phyloP scores from a whole-genome alignment of 768 basidiomycete species.

The Rhodotorula graminis region DNA sequence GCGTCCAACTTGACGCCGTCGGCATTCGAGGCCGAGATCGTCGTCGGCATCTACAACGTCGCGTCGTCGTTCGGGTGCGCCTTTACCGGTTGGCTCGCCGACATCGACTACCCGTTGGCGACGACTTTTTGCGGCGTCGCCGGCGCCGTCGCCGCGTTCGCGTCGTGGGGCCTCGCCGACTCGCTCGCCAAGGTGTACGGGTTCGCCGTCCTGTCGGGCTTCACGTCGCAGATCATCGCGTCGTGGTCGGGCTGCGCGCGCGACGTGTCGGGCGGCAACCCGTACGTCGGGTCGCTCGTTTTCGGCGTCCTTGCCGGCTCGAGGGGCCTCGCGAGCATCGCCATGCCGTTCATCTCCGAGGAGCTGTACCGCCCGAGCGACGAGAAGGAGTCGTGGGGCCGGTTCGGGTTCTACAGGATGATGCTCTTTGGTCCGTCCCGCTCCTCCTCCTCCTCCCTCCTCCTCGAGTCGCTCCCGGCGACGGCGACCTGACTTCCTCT shows the following conservation, averaged over 20 bases:
- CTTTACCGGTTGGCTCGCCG: slow-evolving; percentile 8
- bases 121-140: slow-evolving; percentile 7
- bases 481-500: too few species aligned
- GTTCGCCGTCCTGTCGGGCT: slow-evolving; percentile 16
- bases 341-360: slow-evolving; percentile 17
- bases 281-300: slow-evolving; percentile 9
- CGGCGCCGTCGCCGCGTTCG: slow-evolving; percentile 6
- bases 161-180: slow-evolving; percentile 3
- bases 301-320: slow-evolving; percentile 22
- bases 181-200: slow-evolving; percentile 8
- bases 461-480: too few species aligned
- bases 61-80: slow-evolving; percentile 15
- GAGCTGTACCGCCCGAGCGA: slow-evolving; percentile 13
- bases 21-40: background rate
- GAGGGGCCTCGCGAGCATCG: slow-evolving; percentile 15
- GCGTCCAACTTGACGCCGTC: slow-evolving; percentile 7
- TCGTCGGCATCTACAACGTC: slow-evolving; percentile 27
- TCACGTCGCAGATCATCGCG: slow-evolving; percentile 10
- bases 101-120: slow-evolving; percentile 2
- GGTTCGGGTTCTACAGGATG: slow-evolving; percentile 19
- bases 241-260: slow-evolving; percentile 8
- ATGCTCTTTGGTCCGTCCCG: slow-evolving; percentile 13
- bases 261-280: slow-evolving; percentile 12
- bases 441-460: too few species aligned
- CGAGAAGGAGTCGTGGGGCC: background rate